phyloP scores from a whole-genome alignment of 2,329 filamentous ascomycete genomes.

The Clonostachys byssicola region DNA sequence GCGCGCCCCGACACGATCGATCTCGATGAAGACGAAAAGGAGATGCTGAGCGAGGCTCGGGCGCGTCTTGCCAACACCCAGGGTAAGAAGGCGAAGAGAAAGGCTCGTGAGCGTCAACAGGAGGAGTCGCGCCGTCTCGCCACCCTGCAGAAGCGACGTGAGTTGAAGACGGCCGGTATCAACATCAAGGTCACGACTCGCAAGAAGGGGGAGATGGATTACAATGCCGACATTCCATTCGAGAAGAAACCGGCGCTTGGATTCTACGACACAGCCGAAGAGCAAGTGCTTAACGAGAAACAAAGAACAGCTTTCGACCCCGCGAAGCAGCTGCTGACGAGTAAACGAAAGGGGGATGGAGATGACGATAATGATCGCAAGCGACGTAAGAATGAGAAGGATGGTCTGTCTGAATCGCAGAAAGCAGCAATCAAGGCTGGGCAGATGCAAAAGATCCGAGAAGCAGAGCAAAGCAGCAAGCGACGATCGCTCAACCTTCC shows the following conservation, averaged over 20 bases:
- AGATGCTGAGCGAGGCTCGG: conserved; percentile 97
- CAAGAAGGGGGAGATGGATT: conserved; percentile 98
- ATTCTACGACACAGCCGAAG: conserved; percentile 90
- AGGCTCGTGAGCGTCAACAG: conserved; percentile 90
- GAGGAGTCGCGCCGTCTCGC: conserved; percentile 91
- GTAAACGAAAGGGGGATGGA: conserved; percentile 93
- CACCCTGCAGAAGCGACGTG: conserved; percentile 87
- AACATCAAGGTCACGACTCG: conserved; percentile 92
- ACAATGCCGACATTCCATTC: conserved; percentile 98
- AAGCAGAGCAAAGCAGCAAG: conserved; percentile 96
- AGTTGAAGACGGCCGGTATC: conserved; percentile 96
- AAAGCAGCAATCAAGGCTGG: conserved; percentile 90
- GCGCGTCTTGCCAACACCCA: conserved; percentile 96
- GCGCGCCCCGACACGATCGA: conserved; percentile 95
- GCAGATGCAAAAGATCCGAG: conserved; percentile 88
- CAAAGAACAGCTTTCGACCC: conserved; percentile 87
- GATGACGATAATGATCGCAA: conserved; percentile 80
- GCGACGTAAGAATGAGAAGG: conserved; percentile 84
- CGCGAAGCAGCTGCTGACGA: conserved; percentile 82
- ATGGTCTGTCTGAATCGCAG: conserved; percentile 70
- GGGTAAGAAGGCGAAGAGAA: conserved; percentile 97
- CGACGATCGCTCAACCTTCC: conserved; percentile 79
- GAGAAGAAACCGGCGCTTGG: conserved; percentile 86
- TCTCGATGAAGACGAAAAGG: conserved; percentile 97
- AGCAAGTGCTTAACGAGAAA: conserved; percentile 74